Base-by-base conservation (phyloP, 306 rosid genomes). In the Pyrus pyrifolia region DNA sequence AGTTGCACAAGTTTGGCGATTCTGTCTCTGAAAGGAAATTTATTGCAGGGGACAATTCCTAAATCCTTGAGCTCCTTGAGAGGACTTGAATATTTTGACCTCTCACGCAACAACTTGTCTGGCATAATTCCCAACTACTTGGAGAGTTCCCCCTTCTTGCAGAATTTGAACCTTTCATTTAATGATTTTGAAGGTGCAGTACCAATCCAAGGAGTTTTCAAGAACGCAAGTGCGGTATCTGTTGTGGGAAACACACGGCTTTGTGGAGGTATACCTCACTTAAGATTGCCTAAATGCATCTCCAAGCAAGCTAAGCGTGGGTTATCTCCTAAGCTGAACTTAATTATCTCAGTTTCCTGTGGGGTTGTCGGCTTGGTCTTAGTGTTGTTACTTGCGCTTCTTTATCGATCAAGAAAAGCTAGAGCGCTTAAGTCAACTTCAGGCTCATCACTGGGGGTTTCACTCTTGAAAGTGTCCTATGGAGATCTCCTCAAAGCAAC, bases 191-290 rank as follows among this genome's bases (percentile, higher is more conserved):
- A 35, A 35, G 40, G 40, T 35, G 40, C 40, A 35, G 40, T 83
- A 60, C 83, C 73, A 5, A 44, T 4, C 0, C 27, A 71, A 42
- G 86, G 86, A 11, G 74, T 83, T 29, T 83, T 83, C 35, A 70
- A 30, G n/a, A 83, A 83, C 23, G 10, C 13, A n/a, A 75, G 58
- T 55, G 78, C 73, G 0, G 17, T 76, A 25, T 81, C 64, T 4
- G 4, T 81, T 15, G 1, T 12, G 7, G 84, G 81, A 75, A 81
- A 76, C 11, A 3, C 49, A 52, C n/a, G 25, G 33, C 74, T 76
- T 38, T 81, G 84, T 22, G 49, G 77, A 3, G 78, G 83, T 46
- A 75, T 79, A 23, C 11, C 71, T 5, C 61, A 64, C 65, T 11
- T 83, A 1, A 27, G 38, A 38, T 44, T 83, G 23, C 22, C 80